Percentiles rank a stretch among this genome's conserved stretches.
Evolutionary conservation across 345 rosid genomes (phyloP).

Genomic region (Linum tenue): DNA sequence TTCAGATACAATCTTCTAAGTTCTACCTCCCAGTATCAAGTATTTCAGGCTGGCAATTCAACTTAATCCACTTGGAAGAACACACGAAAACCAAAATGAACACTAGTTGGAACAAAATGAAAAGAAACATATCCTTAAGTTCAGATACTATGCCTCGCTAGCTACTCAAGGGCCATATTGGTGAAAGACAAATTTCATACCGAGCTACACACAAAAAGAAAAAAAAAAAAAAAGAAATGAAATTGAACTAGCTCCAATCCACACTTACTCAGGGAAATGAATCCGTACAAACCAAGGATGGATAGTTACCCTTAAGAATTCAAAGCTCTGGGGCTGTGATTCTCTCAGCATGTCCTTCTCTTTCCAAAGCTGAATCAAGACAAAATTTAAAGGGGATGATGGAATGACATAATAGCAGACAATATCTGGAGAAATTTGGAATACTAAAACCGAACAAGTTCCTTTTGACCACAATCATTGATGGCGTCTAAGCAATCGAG

Average conservation of each 20-base stretch:
- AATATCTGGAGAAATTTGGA: not conserved
- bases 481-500: not conserved
- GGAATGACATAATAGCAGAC: not conserved
- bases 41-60: not conserved
- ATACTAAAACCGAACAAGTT: slow-evolving; percentile 1
- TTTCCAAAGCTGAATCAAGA: slow-evolving; percentile 50
- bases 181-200: not conserved
- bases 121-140: too few relatives aligned
- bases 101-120: too few relatives aligned
- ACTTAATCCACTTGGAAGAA: too few relatives aligned
- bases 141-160: too few relatives aligned
- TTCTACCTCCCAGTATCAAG: not conserved
- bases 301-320: slow-evolving; percentile 53
- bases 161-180: not conserved
- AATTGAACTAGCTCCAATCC: not conserved
- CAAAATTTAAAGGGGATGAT: not conserved
- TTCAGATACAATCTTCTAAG: not conserved
- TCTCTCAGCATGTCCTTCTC: slow-evolving; percentile 63
- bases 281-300: not conserved
- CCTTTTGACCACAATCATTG: not conserved
- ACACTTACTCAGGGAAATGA: not conserved
- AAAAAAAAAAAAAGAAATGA: not conserved
- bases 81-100: too few relatives aligned
- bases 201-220: not conserved
- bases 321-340: slow-evolving; percentile 60